Conservation (phyloP, 1,139 yeast species). For the Protomyces macrosporus region DNA sequence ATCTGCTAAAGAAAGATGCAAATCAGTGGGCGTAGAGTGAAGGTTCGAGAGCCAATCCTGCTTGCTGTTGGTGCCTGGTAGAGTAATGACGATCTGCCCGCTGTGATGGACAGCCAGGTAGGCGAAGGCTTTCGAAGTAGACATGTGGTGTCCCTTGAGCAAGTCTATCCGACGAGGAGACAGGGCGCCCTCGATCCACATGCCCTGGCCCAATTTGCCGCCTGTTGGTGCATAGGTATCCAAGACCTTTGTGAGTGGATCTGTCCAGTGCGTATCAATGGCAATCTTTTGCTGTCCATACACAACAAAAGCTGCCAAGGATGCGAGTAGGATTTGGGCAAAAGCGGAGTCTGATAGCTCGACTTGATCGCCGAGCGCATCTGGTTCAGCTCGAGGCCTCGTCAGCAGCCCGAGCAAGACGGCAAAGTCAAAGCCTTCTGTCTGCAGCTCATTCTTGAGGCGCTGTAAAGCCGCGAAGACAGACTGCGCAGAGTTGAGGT, state of each 20-base stretch:
- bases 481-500: conserved; percentile 9
- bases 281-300: background rate
- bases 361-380: background rate
- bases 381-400: conserved; percentile 1
- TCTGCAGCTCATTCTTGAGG: conserved; percentile 20
- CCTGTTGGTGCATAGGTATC: background rate
- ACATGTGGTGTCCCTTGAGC: conserved; percentile 15
- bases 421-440: conserved; percentile 6
- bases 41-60: conserved; percentile 19
- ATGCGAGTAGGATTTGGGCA: background rate
- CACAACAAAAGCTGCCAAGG: conserved; percentile 12
- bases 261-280: background rate
- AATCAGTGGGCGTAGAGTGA: conserved; percentile 11
- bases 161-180: background rate
- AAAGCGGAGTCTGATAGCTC: background rate
- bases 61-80: conserved; percentile 20
- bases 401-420: background rate
- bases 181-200: conserved; percentile 3
- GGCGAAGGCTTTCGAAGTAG: conserved; percentile 12
- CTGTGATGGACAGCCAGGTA: conserved; percentile 1
- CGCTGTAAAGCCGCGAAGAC: conserved; percentile 17
- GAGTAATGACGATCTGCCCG: conserved; percentile 4
- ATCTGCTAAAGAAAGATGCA: background rate
- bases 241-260: background rate
- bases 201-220: background rate